These are phyloP conservation scores for Rhizopogon hawkerae DNA, from an alignment of 1,284 basidiomycete species.

Conservation along the genomic window DNA sequence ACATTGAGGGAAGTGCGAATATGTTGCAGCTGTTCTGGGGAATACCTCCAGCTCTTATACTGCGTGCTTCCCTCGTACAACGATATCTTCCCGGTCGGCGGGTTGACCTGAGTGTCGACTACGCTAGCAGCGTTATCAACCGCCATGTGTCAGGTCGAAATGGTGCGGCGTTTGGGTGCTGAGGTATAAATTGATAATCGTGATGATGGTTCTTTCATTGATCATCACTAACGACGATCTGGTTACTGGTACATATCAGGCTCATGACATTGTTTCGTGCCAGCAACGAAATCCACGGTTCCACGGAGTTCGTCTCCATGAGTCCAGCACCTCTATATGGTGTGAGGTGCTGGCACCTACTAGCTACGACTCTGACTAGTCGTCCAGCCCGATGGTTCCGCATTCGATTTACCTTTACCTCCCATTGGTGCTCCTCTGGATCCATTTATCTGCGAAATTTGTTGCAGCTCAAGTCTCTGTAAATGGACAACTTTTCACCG, in stretches of 20 bases:
- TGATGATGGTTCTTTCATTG: no score
- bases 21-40: slow-evolving; percentile 49
- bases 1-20: slow-evolving; percentile 62
- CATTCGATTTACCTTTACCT: not conserved
- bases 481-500: slow-evolving; percentile 38
- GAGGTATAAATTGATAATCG: not conserved
- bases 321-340: no score
- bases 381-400: no score
- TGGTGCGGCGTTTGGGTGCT: not conserved
- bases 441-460: not conserved
- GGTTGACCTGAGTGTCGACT: not conserved
- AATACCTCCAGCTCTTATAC: slow-evolving; percentile 83
- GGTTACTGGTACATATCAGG: no score
- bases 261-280: no score
- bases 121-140: slow-evolving; percentile 3
- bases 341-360: no score
- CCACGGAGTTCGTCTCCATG: no score
- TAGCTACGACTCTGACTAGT: no score
- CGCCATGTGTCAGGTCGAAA: slow-evolving; percentile 6
- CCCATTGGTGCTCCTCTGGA: not conserved
- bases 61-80: slow-evolving; percentile 83
- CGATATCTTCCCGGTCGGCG: slow-evolving; percentile 19
- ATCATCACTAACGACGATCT: no score
- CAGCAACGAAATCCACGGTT: no score
- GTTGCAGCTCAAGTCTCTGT: slow-evolving; percentile 17